These are phyloP conservation scores for Eimeria praecox DNA, from an alignment of 169 alveolate genomes.

Conservation along the genomic window DNA sequence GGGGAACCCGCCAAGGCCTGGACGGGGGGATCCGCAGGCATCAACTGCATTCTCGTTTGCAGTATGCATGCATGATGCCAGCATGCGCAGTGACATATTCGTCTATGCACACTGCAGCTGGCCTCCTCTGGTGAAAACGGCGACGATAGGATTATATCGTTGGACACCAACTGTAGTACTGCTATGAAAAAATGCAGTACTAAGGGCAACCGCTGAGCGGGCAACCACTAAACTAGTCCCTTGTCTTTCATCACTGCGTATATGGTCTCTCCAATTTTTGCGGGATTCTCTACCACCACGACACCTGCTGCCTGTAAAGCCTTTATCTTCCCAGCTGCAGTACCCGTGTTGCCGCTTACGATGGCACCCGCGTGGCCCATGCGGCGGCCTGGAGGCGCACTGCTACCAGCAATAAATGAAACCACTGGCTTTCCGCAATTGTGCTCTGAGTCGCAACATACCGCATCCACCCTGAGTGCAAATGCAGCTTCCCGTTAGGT, in stretches of 20 bases:
- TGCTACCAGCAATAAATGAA: conserved; percentile 98
- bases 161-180: background rate
- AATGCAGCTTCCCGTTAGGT: background rate
- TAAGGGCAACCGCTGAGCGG: background rate
- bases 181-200: background rate
- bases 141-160: background rate
- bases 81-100: background rate
- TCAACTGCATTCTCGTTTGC: background rate
- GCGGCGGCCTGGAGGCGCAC: conserved; percentile 99
- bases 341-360: conserved; percentile 98
- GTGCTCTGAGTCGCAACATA: conserved; percentile 75
- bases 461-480: background rate
- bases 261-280: conserved; percentile 92
- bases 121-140: background rate
- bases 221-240: conserved; percentile 73
- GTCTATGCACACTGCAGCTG: background rate
- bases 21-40: background rate
- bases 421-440: conserved; percentile 96
- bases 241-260: conserved; percentile 88
- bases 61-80: background rate
- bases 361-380: conserved; percentile 99
- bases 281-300: conserved; percentile 93
- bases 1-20: background rate
- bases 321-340: conserved; percentile 96
- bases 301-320: conserved; percentile 96